phyloP scores from a whole-genome alignment of 164 flowering plant species.

The Stephania cephalantha region DNA sequence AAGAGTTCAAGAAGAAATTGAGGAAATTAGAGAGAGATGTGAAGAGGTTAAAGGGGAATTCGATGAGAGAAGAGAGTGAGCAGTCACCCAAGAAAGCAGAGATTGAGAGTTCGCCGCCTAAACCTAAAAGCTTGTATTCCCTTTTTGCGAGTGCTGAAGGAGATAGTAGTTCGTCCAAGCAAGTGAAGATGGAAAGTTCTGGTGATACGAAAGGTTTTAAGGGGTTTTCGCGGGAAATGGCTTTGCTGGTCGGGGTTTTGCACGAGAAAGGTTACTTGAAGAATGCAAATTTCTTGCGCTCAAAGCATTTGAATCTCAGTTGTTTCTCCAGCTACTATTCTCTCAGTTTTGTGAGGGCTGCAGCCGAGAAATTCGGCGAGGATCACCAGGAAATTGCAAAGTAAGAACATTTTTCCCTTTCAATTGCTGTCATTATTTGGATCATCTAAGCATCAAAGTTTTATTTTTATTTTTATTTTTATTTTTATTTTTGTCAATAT shows the following conservation, averaged over 20 bases:
- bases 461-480: too few species aligned
- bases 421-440: background rate
- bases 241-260: slow-evolving; percentile 14
- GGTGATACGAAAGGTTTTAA: background rate
- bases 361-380: slow-evolving; percentile 20
- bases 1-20: slow-evolving; percentile 15
- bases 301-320: slow-evolving; percentile 16
- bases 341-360: slow-evolving; percentile 14
- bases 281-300: slow-evolving; percentile 17
- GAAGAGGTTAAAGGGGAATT: slow-evolving; percentile 8
- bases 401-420: slow-evolving; percentile 15
- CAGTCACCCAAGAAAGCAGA: slow-evolving; percentile 1
- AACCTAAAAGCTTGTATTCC: slow-evolving; percentile 7
- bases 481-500: too few species aligned
- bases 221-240: slow-evolving; percentile 19
- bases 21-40: slow-evolving; percentile 14
- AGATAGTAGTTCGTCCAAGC: background rate
- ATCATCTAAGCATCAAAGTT: too few species aligned
- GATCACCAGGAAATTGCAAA: slow-evolving; percentile 23
- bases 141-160: background rate
- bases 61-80: background rate
- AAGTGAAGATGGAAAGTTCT: background rate
- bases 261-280: slow-evolving; percentile 17
- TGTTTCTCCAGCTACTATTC: slow-evolving; percentile 10
- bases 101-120: background rate